These are phyloP conservation scores for Kluyveromyces marxianus DNA, from an alignment of 1,139 yeast species.

Conservation along the genomic window DNA sequence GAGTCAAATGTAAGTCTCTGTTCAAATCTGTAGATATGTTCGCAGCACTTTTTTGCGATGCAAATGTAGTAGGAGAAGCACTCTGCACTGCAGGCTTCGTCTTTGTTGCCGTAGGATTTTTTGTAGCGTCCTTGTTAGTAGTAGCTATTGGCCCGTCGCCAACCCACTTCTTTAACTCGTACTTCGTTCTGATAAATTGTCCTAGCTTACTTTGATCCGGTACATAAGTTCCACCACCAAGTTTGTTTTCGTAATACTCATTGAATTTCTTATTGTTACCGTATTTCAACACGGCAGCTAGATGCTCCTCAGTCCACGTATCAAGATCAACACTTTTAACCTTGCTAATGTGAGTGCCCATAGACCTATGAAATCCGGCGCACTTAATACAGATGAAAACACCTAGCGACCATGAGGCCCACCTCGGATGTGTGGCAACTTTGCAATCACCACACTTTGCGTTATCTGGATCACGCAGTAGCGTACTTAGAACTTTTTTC, in stretches of 20 bases:
- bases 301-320: constrained; percentile 94
- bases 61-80: too few relatives aligned
- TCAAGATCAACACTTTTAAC: constrained; percentile 91
- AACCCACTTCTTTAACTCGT: constrained; percentile 85
- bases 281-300: constrained; percentile 76
- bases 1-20: not conserved
- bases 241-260: constrained; percentile 69
- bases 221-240: constrained; percentile 46
- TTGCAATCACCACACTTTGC: constrained; percentile 88
- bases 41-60: too few relatives aligned
- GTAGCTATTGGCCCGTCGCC: constrained; percentile 9
- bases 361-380: constrained; percentile 89
- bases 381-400: constrained; percentile 87
- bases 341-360: constrained; percentile 89
- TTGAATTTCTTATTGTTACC: constrained; percentile 72
- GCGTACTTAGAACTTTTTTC: constrained; percentile 53
- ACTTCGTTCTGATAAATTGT: constrained; percentile 84
- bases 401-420: constrained; percentile 97
- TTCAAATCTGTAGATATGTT: not conserved
- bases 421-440: constrained; percentile 79
- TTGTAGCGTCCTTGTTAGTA: not conserved
- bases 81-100: not conserved
- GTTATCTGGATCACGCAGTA: constrained; percentile 70
- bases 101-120: constrained; percentile 8
- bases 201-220: constrained; percentile 86